Conservation (phyloP, 1,284 basidiomycete genomes). For the Moesziomyces sp. region DNA sequence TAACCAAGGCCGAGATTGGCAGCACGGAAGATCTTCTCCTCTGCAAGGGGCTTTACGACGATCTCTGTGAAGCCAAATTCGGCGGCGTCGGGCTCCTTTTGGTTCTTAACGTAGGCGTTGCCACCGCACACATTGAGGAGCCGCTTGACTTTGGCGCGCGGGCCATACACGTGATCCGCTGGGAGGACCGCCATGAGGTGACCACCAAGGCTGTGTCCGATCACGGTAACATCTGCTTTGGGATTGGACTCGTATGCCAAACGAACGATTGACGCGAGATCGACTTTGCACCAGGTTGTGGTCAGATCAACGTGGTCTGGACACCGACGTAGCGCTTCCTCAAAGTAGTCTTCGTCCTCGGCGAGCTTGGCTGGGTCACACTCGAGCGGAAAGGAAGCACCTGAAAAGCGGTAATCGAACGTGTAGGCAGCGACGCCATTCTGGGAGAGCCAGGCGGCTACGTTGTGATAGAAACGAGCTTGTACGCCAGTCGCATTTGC, state of each 20-base stretch:
- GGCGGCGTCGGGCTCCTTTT: conserved; percentile 43
- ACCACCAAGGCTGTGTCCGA: conserved; percentile 55
- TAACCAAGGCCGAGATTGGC: conserved; percentile 52
- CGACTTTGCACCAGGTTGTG: conserved; percentile 51
- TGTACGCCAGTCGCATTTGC: conserved; percentile 57
- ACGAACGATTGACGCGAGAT: conserved; percentile 49
- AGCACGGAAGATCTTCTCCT: conserved; percentile 52
- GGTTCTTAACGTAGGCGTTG: conserved; percentile 50
- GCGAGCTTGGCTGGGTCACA: conserved; percentile 37
- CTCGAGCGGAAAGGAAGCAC: conserved; percentile 49
- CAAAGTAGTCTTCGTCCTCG: conserved; percentile 47
- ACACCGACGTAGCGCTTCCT: conserved; percentile 41
- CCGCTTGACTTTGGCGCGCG: conserved; percentile 43
- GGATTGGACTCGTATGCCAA: conserved; percentile 40
- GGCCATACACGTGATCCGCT: conserved; percentile 34
- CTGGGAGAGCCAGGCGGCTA: conserved; percentile 43
- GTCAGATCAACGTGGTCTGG: conserved; percentile 47
- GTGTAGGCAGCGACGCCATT: conserved; percentile 55
- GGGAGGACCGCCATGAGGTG: conserved; percentile 51
- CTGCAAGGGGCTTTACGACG: conserved; percentile 48
- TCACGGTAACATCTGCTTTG: conserved; percentile 36
- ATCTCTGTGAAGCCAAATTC: conserved; percentile 53
- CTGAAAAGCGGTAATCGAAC: conserved; percentile 57
- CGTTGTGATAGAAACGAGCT: conserved; percentile 55
- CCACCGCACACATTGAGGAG: conserved; percentile 57